Percentiles rank a stretch among this genome's conserved stretches.
Conservation (phyloP, 306 rosid genomes). For the Coriaria nepalensis region DNA sequence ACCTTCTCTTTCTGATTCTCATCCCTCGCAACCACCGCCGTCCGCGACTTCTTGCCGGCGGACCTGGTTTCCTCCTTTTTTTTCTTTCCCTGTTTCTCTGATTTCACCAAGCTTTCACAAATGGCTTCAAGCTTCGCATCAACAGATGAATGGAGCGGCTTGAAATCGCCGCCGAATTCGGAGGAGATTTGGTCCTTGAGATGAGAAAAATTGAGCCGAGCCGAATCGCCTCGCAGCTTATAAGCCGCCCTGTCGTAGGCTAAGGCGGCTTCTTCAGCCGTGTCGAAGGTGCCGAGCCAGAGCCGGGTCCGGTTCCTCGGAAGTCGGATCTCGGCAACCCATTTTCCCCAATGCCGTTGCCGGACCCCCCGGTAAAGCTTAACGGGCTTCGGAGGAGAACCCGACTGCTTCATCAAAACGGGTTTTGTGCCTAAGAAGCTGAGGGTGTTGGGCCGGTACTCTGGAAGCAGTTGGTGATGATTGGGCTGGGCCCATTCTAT, state of each 20-base stretch:
- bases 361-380: slow-evolving; percentile 93
- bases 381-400: slow-evolving; percentile 45
- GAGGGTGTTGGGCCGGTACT: slow-evolving; percentile 10
- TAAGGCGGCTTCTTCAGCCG: slow-evolving; percentile 95
- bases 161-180: slow-evolving; percentile 55
- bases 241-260: slow-evolving; percentile 94
- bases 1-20: background rate
- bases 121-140: slow-evolving; percentile 94
- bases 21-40: slow-evolving; percentile 5
- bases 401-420: slow-evolving; percentile 57
- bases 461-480: background rate
- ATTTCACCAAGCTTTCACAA: slow-evolving; percentile 65
- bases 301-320: slow-evolving; percentile 90
- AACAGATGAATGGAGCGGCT: slow-evolving; percentile 79
- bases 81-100: slow-evolving; percentile 45
- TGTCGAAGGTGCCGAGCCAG: slow-evolving; percentile 96
- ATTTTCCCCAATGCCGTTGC: slow-evolving; percentile 97
- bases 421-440: slow-evolving; percentile 46
- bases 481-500: slow-evolving; percentile 11
- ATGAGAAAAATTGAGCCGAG: slow-evolving; percentile 81
- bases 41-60: slow-evolving; percentile 1
- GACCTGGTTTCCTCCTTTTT: slow-evolving; percentile 18
- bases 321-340: slow-evolving; percentile 97
- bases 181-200: slow-evolving; percentile 57
- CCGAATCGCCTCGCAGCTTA: slow-evolving; percentile 91